Percentiles rank a stretch among this genome's conserved stretches.
These are phyloP conservation scores for Mortierella sp. DNA, from an alignment of 371 early-diverging fungal genomes.

Conservation along the genomic window DNA sequence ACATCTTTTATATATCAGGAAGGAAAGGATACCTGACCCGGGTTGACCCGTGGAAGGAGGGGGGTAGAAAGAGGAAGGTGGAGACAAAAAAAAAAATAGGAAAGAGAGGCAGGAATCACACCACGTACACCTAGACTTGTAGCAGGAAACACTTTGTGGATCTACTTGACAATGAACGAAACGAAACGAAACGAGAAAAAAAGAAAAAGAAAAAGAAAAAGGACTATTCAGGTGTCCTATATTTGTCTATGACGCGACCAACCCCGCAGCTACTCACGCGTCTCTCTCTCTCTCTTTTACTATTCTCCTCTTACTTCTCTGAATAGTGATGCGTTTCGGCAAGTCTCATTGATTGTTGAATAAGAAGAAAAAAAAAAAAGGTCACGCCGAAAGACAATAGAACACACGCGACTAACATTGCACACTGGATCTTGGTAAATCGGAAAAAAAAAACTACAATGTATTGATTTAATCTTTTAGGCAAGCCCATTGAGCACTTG, in stretches of 20 bases:
- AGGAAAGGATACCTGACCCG: not conserved
- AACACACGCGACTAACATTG: too few relatives aligned
- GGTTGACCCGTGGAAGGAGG: constrained; percentile 8
- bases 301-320: not conserved
- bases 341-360: too few relatives aligned
- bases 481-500: constrained; percentile 69
- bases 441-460: too few relatives aligned
- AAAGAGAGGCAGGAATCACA: too few relatives aligned
- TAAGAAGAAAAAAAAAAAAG: not conserved
- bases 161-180: too few relatives aligned
- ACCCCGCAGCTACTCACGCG: too few relatives aligned
- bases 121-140: not conserved
- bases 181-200: not conserved
- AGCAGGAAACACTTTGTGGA: constrained; percentile 1
- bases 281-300: not conserved
- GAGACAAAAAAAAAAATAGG: constrained; percentile 18
- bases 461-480: too few relatives aligned
- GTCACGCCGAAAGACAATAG: not conserved
- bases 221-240: too few relatives aligned
- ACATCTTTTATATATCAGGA: not conserved
- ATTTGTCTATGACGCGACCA: too few relatives aligned
- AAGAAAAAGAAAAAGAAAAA: not conserved
- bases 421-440: too few relatives aligned
- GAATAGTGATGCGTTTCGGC: constrained; percentile 57
- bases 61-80: too few relatives aligned